Conservation (phyloP, 371 early-diverging fungal species). For the Chytridium lagenaria region DNA sequence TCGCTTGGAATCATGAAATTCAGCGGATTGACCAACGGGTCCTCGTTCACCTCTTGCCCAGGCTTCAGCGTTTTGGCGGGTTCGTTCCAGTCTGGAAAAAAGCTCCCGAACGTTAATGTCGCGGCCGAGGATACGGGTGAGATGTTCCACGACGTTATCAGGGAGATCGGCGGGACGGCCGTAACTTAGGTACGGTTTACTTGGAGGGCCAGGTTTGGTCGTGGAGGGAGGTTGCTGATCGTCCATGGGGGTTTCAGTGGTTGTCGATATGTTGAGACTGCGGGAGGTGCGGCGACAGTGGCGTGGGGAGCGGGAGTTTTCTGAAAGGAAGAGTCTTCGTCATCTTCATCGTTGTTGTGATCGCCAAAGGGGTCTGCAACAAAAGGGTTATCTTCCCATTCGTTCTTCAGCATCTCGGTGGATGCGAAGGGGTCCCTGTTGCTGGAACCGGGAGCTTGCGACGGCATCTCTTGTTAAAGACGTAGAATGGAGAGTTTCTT, state of each 20-base stretch:
- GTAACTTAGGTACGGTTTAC: neutral
- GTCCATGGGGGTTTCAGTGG: neutral
- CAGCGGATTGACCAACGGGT: neutral
- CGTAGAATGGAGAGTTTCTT: no score
- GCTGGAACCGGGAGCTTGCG: neutral
- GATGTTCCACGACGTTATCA: neutral
- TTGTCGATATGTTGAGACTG: neutral
- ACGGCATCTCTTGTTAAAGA: neutral
- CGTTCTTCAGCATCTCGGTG: conserved; percentile 9
- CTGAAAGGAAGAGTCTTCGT: no score
- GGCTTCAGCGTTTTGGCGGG: neutral
- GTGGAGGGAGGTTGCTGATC: neutral
- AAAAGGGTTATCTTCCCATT: neutral
- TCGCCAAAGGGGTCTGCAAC: conserved; percentile 6
- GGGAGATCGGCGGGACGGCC: neutral
- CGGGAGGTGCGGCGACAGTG: neutral
- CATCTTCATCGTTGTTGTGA: neutral
- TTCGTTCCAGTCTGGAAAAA: conserved; percentile 6
- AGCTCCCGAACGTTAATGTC: conserved; percentile 4
- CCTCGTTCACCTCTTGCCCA: conserved; percentile 6
- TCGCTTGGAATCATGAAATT: conserved; percentile 1
- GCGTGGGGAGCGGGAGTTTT: neutral
- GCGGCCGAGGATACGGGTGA: neutral
- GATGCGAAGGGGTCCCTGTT: conserved; percentile 7
- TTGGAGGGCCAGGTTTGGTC: neutral